phyloP scores from a whole-genome alignment of 345 rosid species.

The Abelmoschus esculentus region DNA sequence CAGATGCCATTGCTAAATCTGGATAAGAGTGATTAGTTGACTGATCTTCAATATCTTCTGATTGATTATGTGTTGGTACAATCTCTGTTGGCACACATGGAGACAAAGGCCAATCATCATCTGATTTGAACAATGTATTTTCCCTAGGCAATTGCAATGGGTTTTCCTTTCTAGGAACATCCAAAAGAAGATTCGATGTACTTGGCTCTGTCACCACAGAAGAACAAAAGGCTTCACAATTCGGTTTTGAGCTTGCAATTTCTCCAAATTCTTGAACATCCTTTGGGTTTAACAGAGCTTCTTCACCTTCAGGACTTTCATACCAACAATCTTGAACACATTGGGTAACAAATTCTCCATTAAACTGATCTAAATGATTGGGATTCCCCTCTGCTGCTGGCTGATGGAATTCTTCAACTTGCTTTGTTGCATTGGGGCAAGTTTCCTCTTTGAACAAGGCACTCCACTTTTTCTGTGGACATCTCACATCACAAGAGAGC shows the following conservation, averaged over 20 bases:
- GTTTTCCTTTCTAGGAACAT: not conserved
- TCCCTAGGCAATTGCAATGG: not conserved
- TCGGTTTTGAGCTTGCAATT: not conserved
- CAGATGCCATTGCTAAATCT: constrained; percentile 6
- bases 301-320: constrained; percentile 14
- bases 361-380: not conserved
- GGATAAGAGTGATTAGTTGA: constrained; percentile 3
- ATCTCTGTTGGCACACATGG: constrained; percentile 20
- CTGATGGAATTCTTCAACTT: constrained; percentile 7
- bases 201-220: not conserved
- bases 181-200: not conserved
- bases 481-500: not conserved
- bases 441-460: constrained; percentile 10
- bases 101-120: constrained; percentile 18
- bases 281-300: constrained; percentile 14
- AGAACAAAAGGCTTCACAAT: not conserved
- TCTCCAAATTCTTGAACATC: constrained; percentile 6
- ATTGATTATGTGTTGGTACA: constrained; percentile 11
- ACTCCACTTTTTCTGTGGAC: constrained; percentile 17
- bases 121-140: constrained; percentile 3
- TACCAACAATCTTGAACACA: constrained; percentile 8
- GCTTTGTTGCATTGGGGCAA: constrained; percentile 14
- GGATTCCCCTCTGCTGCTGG: constrained; percentile 1
- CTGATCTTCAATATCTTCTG: constrained; percentile 10
- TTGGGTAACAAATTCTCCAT: constrained; percentile 15